Percentiles rank a stretch among this genome's conserved stretches.
These are phyloP conservation scores for Agaricales sp. DNA, from an alignment of 1,284 basidiomycete species.

Conservation along the genomic window DNA sequence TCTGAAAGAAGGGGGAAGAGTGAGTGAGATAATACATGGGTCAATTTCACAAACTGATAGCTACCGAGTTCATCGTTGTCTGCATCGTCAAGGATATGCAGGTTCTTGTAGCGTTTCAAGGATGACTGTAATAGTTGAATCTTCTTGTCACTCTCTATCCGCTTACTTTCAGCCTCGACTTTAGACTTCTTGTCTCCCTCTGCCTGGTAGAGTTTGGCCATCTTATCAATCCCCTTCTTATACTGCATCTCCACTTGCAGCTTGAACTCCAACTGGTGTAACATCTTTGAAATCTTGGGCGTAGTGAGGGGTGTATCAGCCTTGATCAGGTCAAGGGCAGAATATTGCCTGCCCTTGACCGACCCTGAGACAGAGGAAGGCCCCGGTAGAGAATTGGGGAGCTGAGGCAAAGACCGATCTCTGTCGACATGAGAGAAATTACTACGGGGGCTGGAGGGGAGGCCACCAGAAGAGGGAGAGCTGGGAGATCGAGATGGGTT, in stretches of 20 bases:
- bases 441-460: slow-evolving; percentile 16
- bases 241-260: slow-evolving; percentile 98
- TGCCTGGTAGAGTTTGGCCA: slow-evolving; percentile 89
- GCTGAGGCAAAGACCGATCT: slow-evolving; percentile 20
- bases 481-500: slow-evolving; percentile 38
- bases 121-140: slow-evolving; percentile 89
- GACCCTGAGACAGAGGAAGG: slow-evolving; percentile 78
- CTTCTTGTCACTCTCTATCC: slow-evolving; percentile 92
- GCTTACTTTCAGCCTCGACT: slow-evolving; percentile 88
- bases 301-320: slow-evolving; percentile 96
- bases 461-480: slow-evolving; percentile 23
- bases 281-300: slow-evolving; percentile 95
- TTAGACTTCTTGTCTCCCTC: slow-evolving; percentile 94
- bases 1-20: slow-evolving; percentile 15
- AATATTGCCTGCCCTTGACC: slow-evolving; percentile 76
- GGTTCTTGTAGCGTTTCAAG: slow-evolving; percentile 92
- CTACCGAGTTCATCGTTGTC: slow-evolving; percentile 66
- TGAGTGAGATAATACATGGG: slow-evolving; percentile 7
- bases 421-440: slow-evolving; percentile 17
- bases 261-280: slow-evolving; percentile 99
- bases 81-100: slow-evolving; percentile 88
- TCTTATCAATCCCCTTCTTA: slow-evolving; percentile 98
- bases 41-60: background rate
- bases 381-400: slow-evolving; percentile 38
- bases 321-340: slow-evolving; percentile 89